Evolutionary conservation across 352 stramenopile species (phyloP), one percentile per base, ranked within the genome.

Genomic region (Phytopythium boreale): DNA sequence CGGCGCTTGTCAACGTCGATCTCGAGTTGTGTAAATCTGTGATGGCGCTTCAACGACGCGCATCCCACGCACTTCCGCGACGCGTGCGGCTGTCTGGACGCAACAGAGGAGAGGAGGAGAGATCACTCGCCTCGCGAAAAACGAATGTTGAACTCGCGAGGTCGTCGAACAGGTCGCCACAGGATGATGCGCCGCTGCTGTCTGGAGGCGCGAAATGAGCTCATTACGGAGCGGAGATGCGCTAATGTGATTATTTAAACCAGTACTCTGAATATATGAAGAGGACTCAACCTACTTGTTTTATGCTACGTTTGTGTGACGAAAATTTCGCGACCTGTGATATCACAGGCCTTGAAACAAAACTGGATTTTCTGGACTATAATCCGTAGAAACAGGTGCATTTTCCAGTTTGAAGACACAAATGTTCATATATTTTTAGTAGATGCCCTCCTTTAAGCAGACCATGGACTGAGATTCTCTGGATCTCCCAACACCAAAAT

Each of bases 321-420:
- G 14, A 43, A 57, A 57, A 39, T 57, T 57, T 57, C 29, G 51
- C 29, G 51, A 50, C 51, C 51, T 57, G 51, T 57, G 51, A 57
- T 57, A 57, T 57, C 51, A 43, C 51, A 57, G 27, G 15, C 0
- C 49, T 15, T 24, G 27, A 37, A 41, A 37, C 29, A 34, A 57
- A 20, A 22, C 27, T 57, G 51, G 51, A 57, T 57, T 57, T 57
- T 57, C 24, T 57, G 29, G 26, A 24, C 2, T 37, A 36, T 57
- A 22, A 15, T 39, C 51, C 27, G 17, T 2, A 27, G 1, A 8
- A 43, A 43, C 8, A 41, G 7, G 24, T 56, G 24, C 24, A 56
- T 56, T 8, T 37, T 17, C 2, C 22, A 15, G 0, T n/a, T n/a
- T n/a, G n/a, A n/a, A n/a, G n/a, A n/a, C n/a, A n/a, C n/a, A n/a